phyloP scores from a whole-genome alignment of 768 basidiomycete genomes.

The Tephrocybe sp. region DNA sequence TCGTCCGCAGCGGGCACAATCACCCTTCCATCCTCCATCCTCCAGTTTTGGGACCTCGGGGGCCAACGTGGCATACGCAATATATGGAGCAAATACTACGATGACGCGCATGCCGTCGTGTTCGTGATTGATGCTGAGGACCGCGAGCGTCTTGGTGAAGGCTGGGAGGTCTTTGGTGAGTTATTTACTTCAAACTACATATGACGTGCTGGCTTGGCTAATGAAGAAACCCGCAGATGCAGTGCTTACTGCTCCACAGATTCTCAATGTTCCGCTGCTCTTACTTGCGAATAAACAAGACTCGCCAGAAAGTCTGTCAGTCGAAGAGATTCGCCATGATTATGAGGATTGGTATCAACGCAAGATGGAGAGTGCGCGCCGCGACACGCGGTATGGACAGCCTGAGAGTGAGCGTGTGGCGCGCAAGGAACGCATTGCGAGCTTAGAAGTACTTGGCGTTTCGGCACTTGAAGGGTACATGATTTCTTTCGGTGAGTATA shows the following conservation, averaged over 20 bases:
- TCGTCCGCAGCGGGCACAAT: slow-evolving; percentile 80
- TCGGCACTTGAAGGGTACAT: slow-evolving; percentile 86
- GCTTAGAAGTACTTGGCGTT: slow-evolving; percentile 86
- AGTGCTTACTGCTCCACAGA: slow-evolving; percentile 86
- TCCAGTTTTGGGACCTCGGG: slow-evolving; percentile 97
- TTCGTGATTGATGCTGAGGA: slow-evolving; percentile 95
- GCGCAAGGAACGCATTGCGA: slow-evolving; percentile 60
- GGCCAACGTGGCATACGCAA: slow-evolving; percentile 91
- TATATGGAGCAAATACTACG: slow-evolving; percentile 94
- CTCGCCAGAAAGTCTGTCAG: slow-evolving; percentile 71
- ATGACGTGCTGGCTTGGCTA: slow-evolving; percentile 12
- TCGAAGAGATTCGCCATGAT: slow-evolving; percentile 87
- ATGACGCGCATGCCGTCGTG: slow-evolving; percentile 95
- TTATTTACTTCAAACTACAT: slow-evolving; percentile 8
- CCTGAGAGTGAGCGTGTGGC: slow-evolving; percentile 42
- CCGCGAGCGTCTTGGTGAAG: slow-evolving; percentile 83
- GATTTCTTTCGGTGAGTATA: slow-evolving; percentile 13
- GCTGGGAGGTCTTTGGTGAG: slow-evolving; percentile 97
- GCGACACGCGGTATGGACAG: slow-evolving; percentile 45
- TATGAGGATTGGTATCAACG: slow-evolving; percentile 86
- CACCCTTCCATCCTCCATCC: slow-evolving; percentile 85
- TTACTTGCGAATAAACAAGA: slow-evolving; percentile 98
- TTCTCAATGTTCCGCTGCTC: slow-evolving; percentile 85
- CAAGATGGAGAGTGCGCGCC: slow-evolving; percentile 65
- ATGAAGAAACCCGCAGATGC: slow-evolving; percentile 48